Conservation (phyloP, 1,284 basidiomycete species). For the Amylostereum areolatum region DNA sequence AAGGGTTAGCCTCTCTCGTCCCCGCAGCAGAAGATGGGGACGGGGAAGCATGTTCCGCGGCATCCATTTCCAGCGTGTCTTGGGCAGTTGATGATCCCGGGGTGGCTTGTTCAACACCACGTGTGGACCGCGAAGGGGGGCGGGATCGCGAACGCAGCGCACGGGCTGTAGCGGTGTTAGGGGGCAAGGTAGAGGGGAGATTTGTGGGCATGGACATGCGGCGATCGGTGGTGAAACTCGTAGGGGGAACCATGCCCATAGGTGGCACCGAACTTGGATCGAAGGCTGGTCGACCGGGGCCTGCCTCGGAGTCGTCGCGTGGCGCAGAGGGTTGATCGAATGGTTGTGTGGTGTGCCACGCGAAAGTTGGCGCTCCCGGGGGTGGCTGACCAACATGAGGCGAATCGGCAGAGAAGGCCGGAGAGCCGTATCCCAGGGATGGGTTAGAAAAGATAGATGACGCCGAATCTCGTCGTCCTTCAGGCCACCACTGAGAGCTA, state of each 20-base stretch:
- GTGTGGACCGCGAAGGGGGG: constrained; percentile 53
- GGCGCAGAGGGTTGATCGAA: constrained; percentile 33
- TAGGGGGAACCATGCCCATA: constrained; percentile 50
- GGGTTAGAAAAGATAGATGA: constrained; percentile 62
- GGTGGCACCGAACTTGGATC: constrained; percentile 28
- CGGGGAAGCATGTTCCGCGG: constrained; percentile 19
- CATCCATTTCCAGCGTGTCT: constrained; percentile 32
- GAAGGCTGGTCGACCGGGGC: constrained; percentile 30
- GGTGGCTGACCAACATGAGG: constrained; percentile 52
- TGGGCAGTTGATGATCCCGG: constrained; percentile 26
- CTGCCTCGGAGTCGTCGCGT: constrained; percentile 36
- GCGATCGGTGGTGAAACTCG: constrained; percentile 55
- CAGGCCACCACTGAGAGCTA: constrained; percentile 44
- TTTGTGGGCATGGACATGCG: constrained; percentile 64
- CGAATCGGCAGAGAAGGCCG: constrained; percentile 59
- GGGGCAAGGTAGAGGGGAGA: constrained; percentile 36
- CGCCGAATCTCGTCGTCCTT: constrained; percentile 67
- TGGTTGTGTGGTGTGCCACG: constrained; percentile 58
- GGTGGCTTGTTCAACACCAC: constrained; percentile 33
- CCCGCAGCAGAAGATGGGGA: constrained; percentile 14
- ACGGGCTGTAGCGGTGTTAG: constrained; percentile 37
- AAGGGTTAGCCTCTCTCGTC: constrained; percentile 46
- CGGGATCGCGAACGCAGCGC: constrained; percentile 61
- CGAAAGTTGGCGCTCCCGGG: constrained; percentile 59
- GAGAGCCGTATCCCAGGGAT: constrained; percentile 48